Conservation (phyloP, 1,284 basidiomycete genomes). For the Austroboletus niveus region DNA sequence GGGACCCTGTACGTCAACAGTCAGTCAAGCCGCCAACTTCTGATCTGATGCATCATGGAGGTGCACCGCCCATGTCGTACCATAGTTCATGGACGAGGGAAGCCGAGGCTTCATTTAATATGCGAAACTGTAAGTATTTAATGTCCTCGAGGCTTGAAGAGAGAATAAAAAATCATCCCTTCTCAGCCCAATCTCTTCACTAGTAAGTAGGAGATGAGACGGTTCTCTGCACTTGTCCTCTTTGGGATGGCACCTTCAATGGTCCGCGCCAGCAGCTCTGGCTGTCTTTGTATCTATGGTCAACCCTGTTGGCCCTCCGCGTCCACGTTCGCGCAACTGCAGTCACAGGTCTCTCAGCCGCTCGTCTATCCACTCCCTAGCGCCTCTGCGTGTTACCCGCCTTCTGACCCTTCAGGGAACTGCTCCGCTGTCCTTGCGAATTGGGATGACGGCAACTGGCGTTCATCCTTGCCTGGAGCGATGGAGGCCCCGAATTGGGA, state of each 20-base stretch:
- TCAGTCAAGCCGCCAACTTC: too few relatives aligned
- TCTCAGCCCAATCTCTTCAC: background rate
- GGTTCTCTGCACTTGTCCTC: background rate
- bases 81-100: too few relatives aligned
- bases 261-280: background rate
- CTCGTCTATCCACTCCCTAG: slow-evolving; percentile 28
- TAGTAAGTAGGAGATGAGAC: background rate
- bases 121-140: too few relatives aligned
- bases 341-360: slow-evolving; percentile 29
- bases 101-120: too few relatives aligned
- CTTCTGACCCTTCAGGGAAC: slow-evolving; percentile 15
- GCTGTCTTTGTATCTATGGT: slow-evolving; percentile 2
- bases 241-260: background rate
- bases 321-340: slow-evolving; percentile 34
- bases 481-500: background rate
- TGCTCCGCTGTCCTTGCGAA: slow-evolving; percentile 16
- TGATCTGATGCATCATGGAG: too few relatives aligned
- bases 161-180: too few relatives aligned
- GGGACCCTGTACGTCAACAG: too few relatives aligned
- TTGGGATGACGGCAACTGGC: background rate
- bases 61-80: too few relatives aligned
- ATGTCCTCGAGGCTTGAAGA: too few relatives aligned
- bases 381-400: slow-evolving; percentile 28
- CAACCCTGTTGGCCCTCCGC: slow-evolving; percentile 42
- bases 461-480: background rate